Base-by-base conservation (phyloP, 2,329 filamentous ascomycete species). In the Cladorrhinum sp. region DNA sequence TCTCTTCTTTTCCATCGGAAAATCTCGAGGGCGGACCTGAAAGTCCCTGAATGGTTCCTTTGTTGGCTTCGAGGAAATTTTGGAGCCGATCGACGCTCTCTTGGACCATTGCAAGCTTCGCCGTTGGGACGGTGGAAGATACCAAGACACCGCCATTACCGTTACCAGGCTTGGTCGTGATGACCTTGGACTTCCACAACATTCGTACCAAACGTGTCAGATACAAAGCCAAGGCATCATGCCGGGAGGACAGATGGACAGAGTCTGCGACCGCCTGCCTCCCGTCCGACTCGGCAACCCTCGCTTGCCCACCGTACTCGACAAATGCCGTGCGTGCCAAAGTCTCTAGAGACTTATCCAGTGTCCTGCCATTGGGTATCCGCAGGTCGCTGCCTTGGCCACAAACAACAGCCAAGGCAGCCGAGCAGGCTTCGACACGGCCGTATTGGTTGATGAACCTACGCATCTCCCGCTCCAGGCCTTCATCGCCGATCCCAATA, bases 351-450 rank as follows among this genome's bases (percentile, higher is more conserved):
- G 92, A 85, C 12, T 93, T 90, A 69, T 98, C 95, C 32, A 88
- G 89, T 23, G 90, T 87, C 49, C 92, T 85, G 49, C 86, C 84
- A 60, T 92, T 90, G 0, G 89, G 89, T 20, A 91, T 84, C 23
- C 81, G 76, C 2, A 81, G 73, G 69, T 96, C 93, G 24, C 89
- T 88, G 9, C 92, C 93, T 72, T 98, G 93, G 3, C 93, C 93
- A 73, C 95, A 99, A 38, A 95, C 93, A 27, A 99, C 95, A 10
- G 95, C 95, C 55, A 99, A 79, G 24, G 95, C 93, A 45, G 93
- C 92, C 0, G 95, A 91, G 57, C 96, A 88, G 0, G 91, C 95
- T 73, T 99, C 95, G 2, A 89, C 87, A 10, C 93, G 86, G 12
- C 95, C 95, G 72, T 98, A 99, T 9, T 88, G 83, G 60, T 87